Evolutionary conservation across 176 grass and related monocot genomes (phyloP).

Genomic region (Avena insularis): DNA sequence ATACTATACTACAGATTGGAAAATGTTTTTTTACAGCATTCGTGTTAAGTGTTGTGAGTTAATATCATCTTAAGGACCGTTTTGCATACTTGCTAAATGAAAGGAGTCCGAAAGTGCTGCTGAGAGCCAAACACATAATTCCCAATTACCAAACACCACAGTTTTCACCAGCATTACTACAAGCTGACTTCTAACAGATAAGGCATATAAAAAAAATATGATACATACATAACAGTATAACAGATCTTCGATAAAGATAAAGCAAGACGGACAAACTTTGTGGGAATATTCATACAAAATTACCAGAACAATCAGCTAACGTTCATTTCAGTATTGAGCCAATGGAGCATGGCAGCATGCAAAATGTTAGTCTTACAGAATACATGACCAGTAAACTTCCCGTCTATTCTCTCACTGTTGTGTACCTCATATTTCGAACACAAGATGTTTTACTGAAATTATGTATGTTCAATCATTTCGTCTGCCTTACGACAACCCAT

Average conservation of each 20-base stretch:
- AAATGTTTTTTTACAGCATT: neutral
- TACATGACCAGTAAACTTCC: too few relatives aligned
- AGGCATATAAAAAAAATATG: neutral
- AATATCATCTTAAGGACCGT: neutral
- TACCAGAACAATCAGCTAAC: too few relatives aligned
- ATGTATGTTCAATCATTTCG: too few relatives aligned
- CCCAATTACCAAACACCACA: neutral
- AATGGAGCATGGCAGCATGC: too few relatives aligned
- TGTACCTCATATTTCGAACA: too few relatives aligned
- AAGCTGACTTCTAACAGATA: conserved; percentile 16
- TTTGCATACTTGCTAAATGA: conserved; percentile 2
- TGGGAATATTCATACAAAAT: too few relatives aligned
- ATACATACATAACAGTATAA: neutral
- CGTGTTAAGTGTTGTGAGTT: neutral
- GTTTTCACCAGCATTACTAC: neutral
- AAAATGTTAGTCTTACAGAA: too few relatives aligned
- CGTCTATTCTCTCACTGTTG: too few relatives aligned
- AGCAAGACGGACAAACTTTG: neutral
- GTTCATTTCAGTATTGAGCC: too few relatives aligned
- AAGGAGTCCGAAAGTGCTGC: neutral
- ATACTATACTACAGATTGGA: neutral
- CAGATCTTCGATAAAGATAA: neutral
- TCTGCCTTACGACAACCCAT: too few relatives aligned
- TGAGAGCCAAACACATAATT: neutral
- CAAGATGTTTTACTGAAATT: too few relatives aligned